A percentile compares a stretch with the other conserved stretches of the same genome.
Conservation (phyloP, 768 basidiomycete species). For the Suillus americanus region DNA sequence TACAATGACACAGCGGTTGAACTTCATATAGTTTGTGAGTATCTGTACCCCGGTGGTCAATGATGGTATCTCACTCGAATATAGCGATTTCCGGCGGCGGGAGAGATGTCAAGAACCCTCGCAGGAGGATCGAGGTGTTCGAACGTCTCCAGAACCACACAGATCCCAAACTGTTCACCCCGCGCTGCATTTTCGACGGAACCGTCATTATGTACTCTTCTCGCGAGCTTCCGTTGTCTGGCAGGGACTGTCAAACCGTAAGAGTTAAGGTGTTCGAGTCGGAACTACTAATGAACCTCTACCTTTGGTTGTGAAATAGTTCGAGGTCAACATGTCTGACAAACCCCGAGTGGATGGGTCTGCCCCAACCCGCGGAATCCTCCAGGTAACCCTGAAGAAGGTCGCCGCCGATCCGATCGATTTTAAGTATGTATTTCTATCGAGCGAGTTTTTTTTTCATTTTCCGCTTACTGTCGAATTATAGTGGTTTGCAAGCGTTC, state of each 20-base stretch:
- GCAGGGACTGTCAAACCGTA: constrained; percentile 31
- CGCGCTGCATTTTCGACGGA: constrained; percentile 48
- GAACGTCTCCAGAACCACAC: constrained; percentile 39
- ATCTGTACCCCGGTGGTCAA: not conserved
- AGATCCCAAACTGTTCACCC: constrained; percentile 37
- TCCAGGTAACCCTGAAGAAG: constrained; percentile 33
- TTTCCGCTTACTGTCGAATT: not conserved
- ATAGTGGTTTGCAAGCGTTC: constrained; percentile 26
- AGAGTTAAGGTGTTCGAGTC: constrained; percentile 7
- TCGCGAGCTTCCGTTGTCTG: constrained; percentile 25
- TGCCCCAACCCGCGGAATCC: constrained; percentile 27
- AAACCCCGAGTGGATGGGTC: constrained; percentile 11
- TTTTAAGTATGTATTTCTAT: constrained; percentile 31
- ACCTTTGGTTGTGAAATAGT: constrained; percentile 23
- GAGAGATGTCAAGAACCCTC: constrained; percentile 2
- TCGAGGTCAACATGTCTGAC: constrained; percentile 34
- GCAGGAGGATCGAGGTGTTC: constrained; percentile 30
- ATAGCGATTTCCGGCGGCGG: constrained; percentile 18
- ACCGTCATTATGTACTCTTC: constrained; percentile 42
- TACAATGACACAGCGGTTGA: constrained; percentile 10
- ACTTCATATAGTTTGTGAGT: constrained; percentile 29
- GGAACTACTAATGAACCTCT: not conserved
- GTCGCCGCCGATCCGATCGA: constrained; percentile 38
- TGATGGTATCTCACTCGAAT: constrained; percentile 3
- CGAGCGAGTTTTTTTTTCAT: not conserved